A percentile compares a stretch with the other conserved stretches of the same genome.
Evolutionary conservation across 2,329 filamentous ascomycete genomes (phyloP).

Genomic region (Pseudofabraea citricarpa): DNA sequence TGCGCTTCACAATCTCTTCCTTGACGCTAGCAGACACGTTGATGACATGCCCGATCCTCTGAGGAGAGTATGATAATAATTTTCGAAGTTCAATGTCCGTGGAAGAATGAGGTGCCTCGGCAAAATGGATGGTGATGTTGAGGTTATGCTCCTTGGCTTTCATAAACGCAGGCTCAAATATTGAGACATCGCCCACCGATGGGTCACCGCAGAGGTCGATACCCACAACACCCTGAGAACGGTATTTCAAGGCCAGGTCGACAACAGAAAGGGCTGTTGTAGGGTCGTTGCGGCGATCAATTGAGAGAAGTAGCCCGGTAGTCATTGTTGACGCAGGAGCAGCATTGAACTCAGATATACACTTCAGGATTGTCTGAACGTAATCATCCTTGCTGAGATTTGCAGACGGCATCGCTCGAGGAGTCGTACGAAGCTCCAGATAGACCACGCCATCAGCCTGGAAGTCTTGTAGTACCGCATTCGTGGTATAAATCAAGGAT

Average conservation of each 20-base stretch:
- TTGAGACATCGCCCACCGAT: conserved; percentile 51
- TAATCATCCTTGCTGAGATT: conserved; percentile 55
- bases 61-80: conserved; percentile 61
- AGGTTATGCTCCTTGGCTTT: conserved; percentile 51
- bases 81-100: conserved; percentile 55
- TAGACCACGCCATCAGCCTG: conserved; percentile 68
- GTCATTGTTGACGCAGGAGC: conserved; percentile 38
- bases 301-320: conserved; percentile 65
- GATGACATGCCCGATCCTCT: conserved; percentile 74
- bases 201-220: conserved; percentile 79
- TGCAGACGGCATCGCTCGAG: conserved; percentile 52
- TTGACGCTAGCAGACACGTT: conserved; percentile 61
- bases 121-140: conserved; percentile 72
- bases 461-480: conserved; percentile 62
- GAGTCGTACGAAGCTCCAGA: conserved; percentile 76
- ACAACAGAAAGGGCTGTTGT: conserved; percentile 60
- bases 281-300: conserved; percentile 61
- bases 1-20: conserved; percentile 44
- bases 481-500: conserved; percentile 58
- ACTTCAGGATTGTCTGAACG: conserved; percentile 58
- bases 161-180: conserved; percentile 55
- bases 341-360: conserved; percentile 47
- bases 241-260: conserved; percentile 54
- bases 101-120: conserved; percentile 57
- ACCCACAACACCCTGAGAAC: conserved; percentile 56